A percentile compares a stretch with the other conserved stretches of the same genome.
These are phyloP conservation scores for Aristolochia californica DNA, from an alignment of 164 flowering plant genomes.

Conservation along the genomic window DNA sequence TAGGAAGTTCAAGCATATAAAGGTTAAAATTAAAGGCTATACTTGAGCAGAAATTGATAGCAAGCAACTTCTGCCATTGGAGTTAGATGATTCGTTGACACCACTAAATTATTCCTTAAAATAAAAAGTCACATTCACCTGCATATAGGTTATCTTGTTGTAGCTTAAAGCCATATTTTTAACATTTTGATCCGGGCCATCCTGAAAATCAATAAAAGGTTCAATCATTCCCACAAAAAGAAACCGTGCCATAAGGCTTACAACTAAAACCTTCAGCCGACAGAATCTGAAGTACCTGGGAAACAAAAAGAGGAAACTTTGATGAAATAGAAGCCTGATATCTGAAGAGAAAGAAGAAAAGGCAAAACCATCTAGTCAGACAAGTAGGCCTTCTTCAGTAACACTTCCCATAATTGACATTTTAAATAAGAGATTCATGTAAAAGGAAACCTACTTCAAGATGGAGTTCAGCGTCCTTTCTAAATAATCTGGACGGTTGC, in stretches of 20 bases:
- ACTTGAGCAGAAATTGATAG: too few species aligned
- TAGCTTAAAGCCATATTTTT: constrained; percentile 71
- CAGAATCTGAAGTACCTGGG: constrained; percentile 52
- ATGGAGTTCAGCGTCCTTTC: constrained; percentile 79
- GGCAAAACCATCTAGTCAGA: not conserved
- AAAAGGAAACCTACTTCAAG: constrained; percentile 37
- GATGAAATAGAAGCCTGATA: constrained; percentile 71
- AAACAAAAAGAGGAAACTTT: constrained; percentile 85
- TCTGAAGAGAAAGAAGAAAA: constrained; percentile 28
- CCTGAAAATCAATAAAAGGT: constrained; percentile 32
- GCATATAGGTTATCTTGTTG: constrained; percentile 78
- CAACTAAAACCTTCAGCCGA: not conserved
- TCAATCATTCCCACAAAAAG: not conserved
- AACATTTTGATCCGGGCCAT: constrained; percentile 71
- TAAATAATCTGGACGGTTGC: constrained; percentile 94
- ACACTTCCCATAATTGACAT: constrained; percentile 65
- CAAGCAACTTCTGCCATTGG: too few species aligned
- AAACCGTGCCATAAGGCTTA: not conserved
- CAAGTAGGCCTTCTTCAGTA: constrained; percentile 25
- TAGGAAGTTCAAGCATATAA: too few species aligned
- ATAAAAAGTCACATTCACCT: constrained; percentile 34
- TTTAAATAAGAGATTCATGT: constrained; percentile 46
- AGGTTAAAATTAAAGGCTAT: too few species aligned
- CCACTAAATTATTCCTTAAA: not conserved
- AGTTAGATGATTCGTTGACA: too few species aligned